A percentile compares a stretch with the other conserved stretches of the same genome.
phyloP scores from a whole-genome alignment of 345 rosid genomes.

The Murraya paniculata region DNA sequence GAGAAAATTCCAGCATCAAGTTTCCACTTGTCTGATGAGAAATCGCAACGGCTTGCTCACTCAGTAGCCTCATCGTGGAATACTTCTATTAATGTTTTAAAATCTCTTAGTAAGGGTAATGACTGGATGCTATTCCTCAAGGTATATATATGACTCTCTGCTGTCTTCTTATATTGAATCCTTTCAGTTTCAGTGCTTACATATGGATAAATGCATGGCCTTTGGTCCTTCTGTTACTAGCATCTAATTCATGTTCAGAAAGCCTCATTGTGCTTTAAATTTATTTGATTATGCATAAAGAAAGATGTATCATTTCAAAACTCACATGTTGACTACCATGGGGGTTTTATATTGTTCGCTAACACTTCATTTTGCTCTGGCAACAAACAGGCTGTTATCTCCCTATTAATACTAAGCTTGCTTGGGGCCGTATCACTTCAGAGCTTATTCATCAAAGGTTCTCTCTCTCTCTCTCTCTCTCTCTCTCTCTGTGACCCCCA shows the following conservation, averaged over 20 bases:
- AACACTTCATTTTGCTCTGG: slow-evolving; percentile 12
- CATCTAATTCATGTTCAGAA: too few species aligned
- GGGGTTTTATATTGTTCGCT: background rate
- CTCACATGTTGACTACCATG: background rate
- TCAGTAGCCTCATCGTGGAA: slow-evolving; percentile 75
- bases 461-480: slow-evolving; percentile 19
- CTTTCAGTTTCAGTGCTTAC: background rate
- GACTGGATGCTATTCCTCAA: slow-evolving; percentile 75
- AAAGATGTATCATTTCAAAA: background rate
- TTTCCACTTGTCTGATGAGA: slow-evolving; percentile 63
- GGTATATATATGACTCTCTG: slow-evolving; percentile 35
- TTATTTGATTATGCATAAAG: background rate
- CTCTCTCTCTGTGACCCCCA: background rate
- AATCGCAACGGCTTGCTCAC: slow-evolving; percentile 41
- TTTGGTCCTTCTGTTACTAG: background rate
- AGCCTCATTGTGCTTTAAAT: background rate
- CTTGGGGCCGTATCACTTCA: slow-evolving; percentile 61
- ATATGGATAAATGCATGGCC: too few species aligned
- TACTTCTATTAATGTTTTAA: slow-evolving; percentile 42
- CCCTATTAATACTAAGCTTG: slow-evolving; percentile 52
- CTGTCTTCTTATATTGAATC: background rate
- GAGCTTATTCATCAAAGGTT: slow-evolving; percentile 59
- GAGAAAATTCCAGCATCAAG: slow-evolving; percentile 71
- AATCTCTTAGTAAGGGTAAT: slow-evolving; percentile 70
- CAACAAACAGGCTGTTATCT: slow-evolving; percentile 53